Conservation (phyloP, 257 asterid genomes). For the Linaria vulgaris region DNA sequence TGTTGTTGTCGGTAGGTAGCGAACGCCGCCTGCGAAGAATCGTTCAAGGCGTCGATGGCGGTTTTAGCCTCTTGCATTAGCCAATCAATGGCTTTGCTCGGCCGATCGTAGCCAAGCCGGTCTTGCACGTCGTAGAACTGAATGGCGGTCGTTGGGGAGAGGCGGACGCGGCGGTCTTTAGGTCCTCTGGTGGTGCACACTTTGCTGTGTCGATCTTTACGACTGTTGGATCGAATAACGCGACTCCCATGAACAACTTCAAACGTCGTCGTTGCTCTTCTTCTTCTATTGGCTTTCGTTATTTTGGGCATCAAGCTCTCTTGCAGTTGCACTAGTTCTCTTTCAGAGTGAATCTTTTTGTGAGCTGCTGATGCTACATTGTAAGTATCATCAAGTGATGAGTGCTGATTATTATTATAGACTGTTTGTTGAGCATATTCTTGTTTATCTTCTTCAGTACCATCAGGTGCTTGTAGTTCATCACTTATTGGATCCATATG, state of each 20-base stretch:
- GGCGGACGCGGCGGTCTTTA: slow-evolving; percentile 50
- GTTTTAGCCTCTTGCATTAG: slow-evolving; percentile 55
- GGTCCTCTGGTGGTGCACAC: slow-evolving; percentile 51
- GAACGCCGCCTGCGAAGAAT: background rate
- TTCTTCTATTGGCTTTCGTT: slow-evolving; percentile 23
- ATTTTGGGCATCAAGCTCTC: background rate
- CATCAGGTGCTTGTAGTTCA: slow-evolving; percentile 29
- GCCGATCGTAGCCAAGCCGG: slow-evolving; percentile 56
- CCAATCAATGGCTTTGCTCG: slow-evolving; percentile 68
- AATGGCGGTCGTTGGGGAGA: slow-evolving; percentile 51
- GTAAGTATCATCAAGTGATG: slow-evolving; percentile 3
- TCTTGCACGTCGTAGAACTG: slow-evolving; percentile 66
- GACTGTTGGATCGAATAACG: slow-evolving; percentile 33
- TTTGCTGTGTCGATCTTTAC: slow-evolving; percentile 60
- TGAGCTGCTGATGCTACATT: background rate
- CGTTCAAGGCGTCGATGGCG: slow-evolving; percentile 44
- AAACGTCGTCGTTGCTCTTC: slow-evolving; percentile 16
- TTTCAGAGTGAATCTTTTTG: background rate
- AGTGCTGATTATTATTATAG: background rate
- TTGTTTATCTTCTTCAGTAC: slow-evolving; percentile 26
- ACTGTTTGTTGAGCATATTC: slow-evolving; percentile 9
- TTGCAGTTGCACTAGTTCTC: slow-evolving; percentile 11
- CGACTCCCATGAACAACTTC: slow-evolving; percentile 31
- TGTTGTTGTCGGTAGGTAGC: too few relatives aligned
- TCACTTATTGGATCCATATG: slow-evolving; percentile 30